Conservation (phyloP, 2,329 filamentous ascomycete genomes). For the Teratosphaeriaceae sp. region DNA sequence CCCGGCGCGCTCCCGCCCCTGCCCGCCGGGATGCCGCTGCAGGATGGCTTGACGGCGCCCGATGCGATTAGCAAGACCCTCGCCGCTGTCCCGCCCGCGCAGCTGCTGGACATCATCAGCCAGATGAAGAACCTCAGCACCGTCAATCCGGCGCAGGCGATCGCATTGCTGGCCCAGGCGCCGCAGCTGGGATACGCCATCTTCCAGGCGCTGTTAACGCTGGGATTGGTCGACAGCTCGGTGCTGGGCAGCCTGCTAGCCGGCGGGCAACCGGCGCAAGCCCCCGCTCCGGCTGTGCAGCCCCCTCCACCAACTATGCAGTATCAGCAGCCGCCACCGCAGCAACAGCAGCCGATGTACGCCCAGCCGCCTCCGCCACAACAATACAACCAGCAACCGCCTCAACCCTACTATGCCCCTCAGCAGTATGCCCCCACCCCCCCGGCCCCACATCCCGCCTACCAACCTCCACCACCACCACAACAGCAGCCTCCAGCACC, state of each 20-base stretch:
- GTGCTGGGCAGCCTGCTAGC: constrained; percentile 77
- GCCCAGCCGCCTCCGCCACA: constrained; percentile 12
- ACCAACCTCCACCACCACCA: constrained; percentile 39
- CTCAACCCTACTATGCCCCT: too few relatives aligned
- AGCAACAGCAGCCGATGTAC: constrained; percentile 1
- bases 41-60: constrained; percentile 72
- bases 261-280: constrained; percentile 43
- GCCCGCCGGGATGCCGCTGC: constrained; percentile 76
- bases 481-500: constrained; percentile 31
- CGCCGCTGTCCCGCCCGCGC: constrained; percentile 74
- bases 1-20: constrained; percentile 65
- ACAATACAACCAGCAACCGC: constrained; percentile 1
- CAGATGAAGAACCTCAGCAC: constrained; percentile 92
- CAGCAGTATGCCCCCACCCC: constrained; percentile 46
- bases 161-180: constrained; percentile 77
- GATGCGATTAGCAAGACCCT: constrained; percentile 92
- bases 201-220: constrained; percentile 87
- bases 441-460: constrained; percentile 36
- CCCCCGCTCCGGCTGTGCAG: constrained; percentile 17
- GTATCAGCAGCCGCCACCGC: constrained; percentile 28
- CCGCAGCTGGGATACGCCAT: constrained; percentile 92
- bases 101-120: constrained; percentile 85
- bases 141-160: constrained; percentile 73
- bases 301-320: constrained; percentile 25
- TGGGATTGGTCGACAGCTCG: constrained; percentile 83